Evolutionary conservation across 73 alveolate genomes (phyloP).

Genomic region (Tetrahymena elliotti): DNA sequence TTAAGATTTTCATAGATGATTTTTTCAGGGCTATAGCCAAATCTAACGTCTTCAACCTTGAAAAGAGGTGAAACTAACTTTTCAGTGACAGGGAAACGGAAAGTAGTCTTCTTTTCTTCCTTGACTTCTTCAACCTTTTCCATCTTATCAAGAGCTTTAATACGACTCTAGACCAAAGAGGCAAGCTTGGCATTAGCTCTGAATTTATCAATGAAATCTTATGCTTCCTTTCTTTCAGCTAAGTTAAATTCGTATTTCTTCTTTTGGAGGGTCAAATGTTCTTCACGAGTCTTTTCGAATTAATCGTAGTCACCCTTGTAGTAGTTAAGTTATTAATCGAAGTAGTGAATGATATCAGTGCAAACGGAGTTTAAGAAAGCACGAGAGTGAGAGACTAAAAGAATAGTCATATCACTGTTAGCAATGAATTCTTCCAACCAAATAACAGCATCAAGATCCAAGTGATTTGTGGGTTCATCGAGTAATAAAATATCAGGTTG

Average conservation of each 20-base stretch:
- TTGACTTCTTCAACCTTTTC: constrained; percentile 85
- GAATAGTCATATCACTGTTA: constrained; percentile 76
- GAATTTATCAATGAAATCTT: constrained; percentile 93
- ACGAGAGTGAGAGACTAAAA: constrained; percentile 94
- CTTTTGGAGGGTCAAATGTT: constrained; percentile 68
- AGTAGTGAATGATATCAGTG: constrained; percentile 88
- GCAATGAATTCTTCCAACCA: constrained; percentile 90
- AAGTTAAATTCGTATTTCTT: constrained; percentile 79
- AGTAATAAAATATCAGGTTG: constrained; percentile 90
- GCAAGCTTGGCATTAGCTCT: constrained; percentile 95
- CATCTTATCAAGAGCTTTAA: constrained; percentile 82
- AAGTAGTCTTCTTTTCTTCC: constrained; percentile 89
- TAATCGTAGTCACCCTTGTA: constrained; percentile 93
- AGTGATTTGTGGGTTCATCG: constrained; percentile 98
- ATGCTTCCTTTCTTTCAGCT: constrained; percentile 73
- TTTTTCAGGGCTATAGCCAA: not conserved
- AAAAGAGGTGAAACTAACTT: constrained; percentile 83
- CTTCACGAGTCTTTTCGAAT: constrained; percentile 81
- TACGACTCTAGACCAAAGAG: constrained; percentile 85
- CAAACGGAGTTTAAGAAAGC: constrained; percentile 86
- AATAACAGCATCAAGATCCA: constrained; percentile 95
- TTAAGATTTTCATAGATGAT: not conserved
- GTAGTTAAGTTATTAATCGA: constrained; percentile 79
- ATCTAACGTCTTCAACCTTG: not conserved
- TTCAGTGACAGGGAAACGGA: constrained; percentile 89